phyloP scores from a whole-genome alignment of 768 basidiomycete genomes.

The Leccinum boreale region DNA sequence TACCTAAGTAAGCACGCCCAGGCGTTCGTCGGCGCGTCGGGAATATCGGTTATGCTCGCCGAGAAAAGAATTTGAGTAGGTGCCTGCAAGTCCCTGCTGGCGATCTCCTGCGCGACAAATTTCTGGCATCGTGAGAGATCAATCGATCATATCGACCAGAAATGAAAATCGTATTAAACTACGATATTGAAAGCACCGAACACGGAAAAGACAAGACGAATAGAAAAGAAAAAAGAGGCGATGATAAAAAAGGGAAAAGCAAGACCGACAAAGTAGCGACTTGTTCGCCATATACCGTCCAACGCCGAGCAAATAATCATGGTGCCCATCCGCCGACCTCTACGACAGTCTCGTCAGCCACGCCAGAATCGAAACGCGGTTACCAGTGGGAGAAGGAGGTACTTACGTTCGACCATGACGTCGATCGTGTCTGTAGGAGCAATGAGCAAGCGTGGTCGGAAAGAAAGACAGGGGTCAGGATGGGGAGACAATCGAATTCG shows the following conservation, averaged over 20 bases:
- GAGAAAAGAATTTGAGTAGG: too few species aligned
- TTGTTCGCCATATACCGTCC: neutral
- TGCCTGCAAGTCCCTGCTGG: too few species aligned
- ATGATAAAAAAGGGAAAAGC: neutral
- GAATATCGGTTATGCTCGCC: too few species aligned
- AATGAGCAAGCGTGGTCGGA: neutral
- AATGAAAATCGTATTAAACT: neutral
- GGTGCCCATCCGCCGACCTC: neutral
- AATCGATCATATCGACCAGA: neutral
- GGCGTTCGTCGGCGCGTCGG: too few species aligned
- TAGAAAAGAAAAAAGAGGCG: neutral
- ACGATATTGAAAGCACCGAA: neutral
- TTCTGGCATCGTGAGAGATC: neutral
- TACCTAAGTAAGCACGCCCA: too few species aligned
- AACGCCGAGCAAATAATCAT: neutral
- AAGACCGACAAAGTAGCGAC: neutral
- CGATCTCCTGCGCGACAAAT: neutral
- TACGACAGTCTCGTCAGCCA: neutral
- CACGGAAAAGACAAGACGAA: neutral
- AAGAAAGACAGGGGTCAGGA: slow-evolving; percentile 3
- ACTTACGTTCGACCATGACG: slow-evolving; percentile 90
- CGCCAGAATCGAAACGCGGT: neutral
- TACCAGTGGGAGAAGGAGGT: slow-evolving; percentile 19
- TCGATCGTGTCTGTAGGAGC: slow-evolving; percentile 75
- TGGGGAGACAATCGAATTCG: neutral